Evolutionary conservation across 805 yeast species (phyloP).

Genomic region (Wickerhamiella musiphila): DNA sequence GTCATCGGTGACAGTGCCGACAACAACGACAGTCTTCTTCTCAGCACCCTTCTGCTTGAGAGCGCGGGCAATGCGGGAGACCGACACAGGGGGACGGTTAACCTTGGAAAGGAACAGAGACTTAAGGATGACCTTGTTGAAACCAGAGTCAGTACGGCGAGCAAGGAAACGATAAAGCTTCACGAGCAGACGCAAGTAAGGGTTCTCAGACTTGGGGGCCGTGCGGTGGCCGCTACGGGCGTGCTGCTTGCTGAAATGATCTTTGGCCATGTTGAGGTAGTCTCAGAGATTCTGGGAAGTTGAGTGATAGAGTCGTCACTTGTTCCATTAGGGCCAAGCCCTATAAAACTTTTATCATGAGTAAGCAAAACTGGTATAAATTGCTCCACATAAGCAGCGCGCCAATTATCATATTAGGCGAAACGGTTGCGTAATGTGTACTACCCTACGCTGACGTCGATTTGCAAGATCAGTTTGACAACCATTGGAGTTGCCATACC

Average conservation of each 20-base stretch:
- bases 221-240: slow-evolving; percentile 88
- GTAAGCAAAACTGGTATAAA: too few relatives aligned
- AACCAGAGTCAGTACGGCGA: slow-evolving; percentile 96
- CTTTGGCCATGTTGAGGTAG: slow-evolving; percentile 65
- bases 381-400: too few relatives aligned
- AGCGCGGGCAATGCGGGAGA: slow-evolving; percentile 77
- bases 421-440: too few relatives aligned
- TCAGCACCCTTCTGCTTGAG: slow-evolving; percentile 69
- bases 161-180: slow-evolving; percentile 98
- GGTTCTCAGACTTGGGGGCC: slow-evolving; percentile 99
- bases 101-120: slow-evolving; percentile 92
- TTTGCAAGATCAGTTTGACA: too few relatives aligned
- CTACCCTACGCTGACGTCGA: too few relatives aligned
- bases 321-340: slow-evolving; percentile 1
- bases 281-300: slow-evolving; percentile 4
- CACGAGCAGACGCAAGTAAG: slow-evolving; percentile 94
- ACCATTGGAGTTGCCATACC: slow-evolving; percentile 1
- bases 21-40: slow-evolving; percentile 88
- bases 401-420: too few relatives aligned
- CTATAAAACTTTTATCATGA: too few relatives aligned
- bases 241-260: slow-evolving; percentile 94
- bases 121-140: slow-evolving; percentile 93
- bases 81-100: slow-evolving; percentile 99
- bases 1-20: slow-evolving; percentile 98
- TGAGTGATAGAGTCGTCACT: background rate